Base-by-base conservation (phyloP, 1,284 basidiomycete species). In the Microbotryum silenes-acaulis region DNA sequence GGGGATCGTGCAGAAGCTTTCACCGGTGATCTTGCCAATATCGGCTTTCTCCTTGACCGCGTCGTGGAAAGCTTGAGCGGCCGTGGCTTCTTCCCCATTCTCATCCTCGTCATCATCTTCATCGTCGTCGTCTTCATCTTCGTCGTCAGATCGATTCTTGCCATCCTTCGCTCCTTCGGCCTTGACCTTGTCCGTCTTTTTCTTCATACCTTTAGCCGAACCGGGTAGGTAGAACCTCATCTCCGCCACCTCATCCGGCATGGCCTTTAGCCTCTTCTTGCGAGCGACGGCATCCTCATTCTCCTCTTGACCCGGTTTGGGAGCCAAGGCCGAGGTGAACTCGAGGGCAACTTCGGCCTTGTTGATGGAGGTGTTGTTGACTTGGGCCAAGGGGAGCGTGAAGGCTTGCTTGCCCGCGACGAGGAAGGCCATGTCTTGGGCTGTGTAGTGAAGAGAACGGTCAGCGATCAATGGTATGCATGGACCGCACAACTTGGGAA, bases 271-370 rank as follows among this genome's bases (percentile, higher is more conserved):
- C 9, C 66, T 63, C 46, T 62, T 65, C 57, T 71, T 65, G 27
- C 60, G 54, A 45, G 64, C 56, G 55, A 63, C 51, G 20, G 63
- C 52, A 51, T 69, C 66, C 37, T 70, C 66, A 33, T 25, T n/a
- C 2, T 49, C 61, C 47, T 62, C 57, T 4, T 58, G 47, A 18
- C 57, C 9, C n/a, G 61, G 58, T 42, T 61, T 57, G 27, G 53
- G 85, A 18, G 72, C 70, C 53, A 72, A 63, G 20, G 63, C 54
- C 51, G 81, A 77, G 82, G 59, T 80, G 73, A 98, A 97, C 75
- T 99, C 96, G 47, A 99, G 84, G 0, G 94, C 92, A 21, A 99
- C 96, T 76, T 99, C 96, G 20, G 92, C 96, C 68, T 90, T 89
- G 46, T 90, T 91, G 73, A 98, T 97, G 78, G 97, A 97, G 51